Evolutionary conservation across 805 yeast genomes (phyloP).

Genomic region (Saccharomycopsis fermentans): DNA sequence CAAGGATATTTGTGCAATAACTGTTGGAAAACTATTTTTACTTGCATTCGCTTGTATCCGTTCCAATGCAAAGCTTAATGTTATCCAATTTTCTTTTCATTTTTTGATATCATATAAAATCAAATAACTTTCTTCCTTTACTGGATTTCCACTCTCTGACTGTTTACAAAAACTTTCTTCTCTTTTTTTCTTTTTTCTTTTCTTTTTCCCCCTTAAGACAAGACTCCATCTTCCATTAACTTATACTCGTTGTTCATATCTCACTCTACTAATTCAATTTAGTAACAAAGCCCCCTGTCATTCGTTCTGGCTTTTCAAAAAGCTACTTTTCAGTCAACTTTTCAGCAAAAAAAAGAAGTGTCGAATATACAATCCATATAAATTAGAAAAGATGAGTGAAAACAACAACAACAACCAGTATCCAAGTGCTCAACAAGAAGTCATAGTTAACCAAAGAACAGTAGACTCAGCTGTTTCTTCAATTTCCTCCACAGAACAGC

Average conservation of each 20-base stretch:
- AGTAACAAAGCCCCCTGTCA: neutral
- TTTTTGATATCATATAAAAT: neutral
- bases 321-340: too few relatives aligned
- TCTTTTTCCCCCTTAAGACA: too few relatives aligned
- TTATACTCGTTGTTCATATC: too few relatives aligned
- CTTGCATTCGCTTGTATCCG: neutral
- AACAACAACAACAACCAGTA: neutral
- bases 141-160: neutral
- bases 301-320: neutral
- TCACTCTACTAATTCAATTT: neutral
- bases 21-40: neutral
- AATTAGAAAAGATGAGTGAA: neutral
- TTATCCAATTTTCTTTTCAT: neutral
- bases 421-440: neutral
- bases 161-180: too few relatives aligned
- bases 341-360: too few relatives aligned
- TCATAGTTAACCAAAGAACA: neutral
- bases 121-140: neutral
- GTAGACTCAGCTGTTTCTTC: neutral
- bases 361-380: too few relatives aligned
- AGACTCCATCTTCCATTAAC: too few relatives aligned
- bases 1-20: neutral
- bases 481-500: neutral
- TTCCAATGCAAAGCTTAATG: neutral
- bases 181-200: too few relatives aligned